Percentiles rank a stretch among this genome's conserved stretches.
Evolutionary conservation across 352 stramenopile species (phyloP).

Genomic region (Phytophthora melonis): DNA sequence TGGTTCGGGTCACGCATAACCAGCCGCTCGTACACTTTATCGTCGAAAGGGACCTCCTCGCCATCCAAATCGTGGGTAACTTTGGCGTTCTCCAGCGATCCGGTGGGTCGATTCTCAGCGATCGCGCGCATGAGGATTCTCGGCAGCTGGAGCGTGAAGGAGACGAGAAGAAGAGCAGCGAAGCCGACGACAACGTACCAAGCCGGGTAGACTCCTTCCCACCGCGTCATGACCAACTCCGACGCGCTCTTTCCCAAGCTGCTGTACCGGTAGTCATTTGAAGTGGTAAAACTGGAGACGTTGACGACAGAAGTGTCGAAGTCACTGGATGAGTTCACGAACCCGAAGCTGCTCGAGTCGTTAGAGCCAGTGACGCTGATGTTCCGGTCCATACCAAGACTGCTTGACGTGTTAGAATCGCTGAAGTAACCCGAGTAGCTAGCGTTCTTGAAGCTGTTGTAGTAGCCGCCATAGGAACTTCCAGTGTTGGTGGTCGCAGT

Average conservation of each 20-base stretch:
- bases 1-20: constrained; percentile 45
- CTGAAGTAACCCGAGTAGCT: background rate
- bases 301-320: background rate
- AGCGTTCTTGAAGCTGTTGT: background rate
- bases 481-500: background rate
- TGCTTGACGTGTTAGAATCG: background rate
- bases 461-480: background rate
- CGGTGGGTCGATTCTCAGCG: constrained; percentile 43
- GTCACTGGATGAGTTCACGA: background rate
- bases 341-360: background rate
- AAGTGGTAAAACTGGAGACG: background rate
- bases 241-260: constrained; percentile 6
- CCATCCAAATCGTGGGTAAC: constrained; percentile 52
- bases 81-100: constrained; percentile 41
- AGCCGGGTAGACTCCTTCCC: constrained; percentile 6
- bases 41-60: constrained; percentile 42
- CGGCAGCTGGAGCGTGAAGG: constrained; percentile 43
- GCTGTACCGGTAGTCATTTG: background rate
- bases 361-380: background rate
- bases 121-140: constrained; percentile 38
- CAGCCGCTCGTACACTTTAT: constrained; percentile 50
- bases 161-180: constrained; percentile 32
- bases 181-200: constrained; percentile 29
- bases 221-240: constrained; percentile 20
- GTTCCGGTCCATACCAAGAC: background rate